These are phyloP conservation scores for Dactylellina cionopaga DNA, from an alignment of 2,329 filamentous ascomycete genomes.

Conservation along the genomic window DNA sequence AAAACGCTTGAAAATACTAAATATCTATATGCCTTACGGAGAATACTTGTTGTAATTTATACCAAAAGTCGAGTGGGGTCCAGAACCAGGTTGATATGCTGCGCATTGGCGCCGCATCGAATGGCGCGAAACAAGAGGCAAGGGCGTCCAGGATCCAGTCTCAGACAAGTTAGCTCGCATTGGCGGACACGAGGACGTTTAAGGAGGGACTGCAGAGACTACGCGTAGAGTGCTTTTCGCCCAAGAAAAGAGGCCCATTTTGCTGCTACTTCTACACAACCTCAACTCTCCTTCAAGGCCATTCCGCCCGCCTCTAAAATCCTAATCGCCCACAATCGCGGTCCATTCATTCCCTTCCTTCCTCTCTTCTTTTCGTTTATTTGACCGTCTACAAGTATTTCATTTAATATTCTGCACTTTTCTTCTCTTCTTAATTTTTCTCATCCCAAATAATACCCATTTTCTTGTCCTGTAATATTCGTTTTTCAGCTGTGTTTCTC, in stretches of 20 bases:
- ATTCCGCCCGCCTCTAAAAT: background rate
- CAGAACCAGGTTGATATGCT: background rate
- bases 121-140: conserved; percentile 12
- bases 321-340: background rate
- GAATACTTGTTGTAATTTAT: background rate
- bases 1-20: no score
- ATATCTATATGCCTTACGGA: no score
- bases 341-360: conserved; percentile 1
- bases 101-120: conserved; percentile 31
- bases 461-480: conserved; percentile 18
- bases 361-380: conserved; percentile 2
- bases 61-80: background rate
- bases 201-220: background rate
- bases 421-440: background rate
- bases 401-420: background rate
- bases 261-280: background rate
- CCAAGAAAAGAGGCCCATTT: background rate
- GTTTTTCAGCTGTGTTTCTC: conserved; percentile 11
- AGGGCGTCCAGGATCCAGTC: background rate
- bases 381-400: background rate
- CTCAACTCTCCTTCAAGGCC: conserved; percentile 5
- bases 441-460: background rate
- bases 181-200: background rate
- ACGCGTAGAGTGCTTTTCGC: conserved; percentile 36
- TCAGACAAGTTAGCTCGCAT: no score